These are phyloP conservation scores for Calonectria fujianensis DNA, from an alignment of 2,329 filamentous ascomycete genomes.

Conservation along the genomic window DNA sequence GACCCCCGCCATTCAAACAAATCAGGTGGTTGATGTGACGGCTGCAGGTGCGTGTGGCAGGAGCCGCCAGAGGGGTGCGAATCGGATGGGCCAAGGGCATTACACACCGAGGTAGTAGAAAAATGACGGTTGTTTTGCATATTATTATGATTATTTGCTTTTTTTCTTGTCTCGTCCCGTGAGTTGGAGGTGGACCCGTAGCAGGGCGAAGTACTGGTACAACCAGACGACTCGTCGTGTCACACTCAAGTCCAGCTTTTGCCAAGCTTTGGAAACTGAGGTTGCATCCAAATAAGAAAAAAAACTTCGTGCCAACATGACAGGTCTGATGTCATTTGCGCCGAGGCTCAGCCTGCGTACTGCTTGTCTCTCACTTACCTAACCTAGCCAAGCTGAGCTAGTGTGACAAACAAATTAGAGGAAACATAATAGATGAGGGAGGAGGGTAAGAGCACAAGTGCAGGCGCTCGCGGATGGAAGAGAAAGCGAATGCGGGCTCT, in stretches of 20 bases:
- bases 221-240: not conserved
- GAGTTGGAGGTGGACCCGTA: too few relatives aligned
- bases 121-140: not conserved
- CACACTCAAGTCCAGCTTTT: not conserved
- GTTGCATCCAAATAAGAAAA: slow-evolving; percentile 16
- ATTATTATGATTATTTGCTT: not conserved
- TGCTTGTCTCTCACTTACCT: not conserved
- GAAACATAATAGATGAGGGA: not conserved
- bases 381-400: not conserved
- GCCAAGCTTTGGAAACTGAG: not conserved
- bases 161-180: not conserved
- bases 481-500: not conserved
- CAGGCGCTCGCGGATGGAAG: not conserved
- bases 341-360: not conserved
- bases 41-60: not conserved
- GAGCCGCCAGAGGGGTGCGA: not conserved
- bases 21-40: slow-evolving; percentile 5
- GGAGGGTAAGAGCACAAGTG: not conserved
- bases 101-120: not conserved
- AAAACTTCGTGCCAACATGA: not conserved
- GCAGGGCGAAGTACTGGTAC: slow-evolving; percentile 1
- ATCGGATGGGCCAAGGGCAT: not conserved
- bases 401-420: not conserved
- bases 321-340: slow-evolving; percentile 5
- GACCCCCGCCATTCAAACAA: not conserved